Percentiles rank a stretch among this genome's conserved stretches.
Conservation (phyloP, 306 rosid species). For the Delonix regia region DNA sequence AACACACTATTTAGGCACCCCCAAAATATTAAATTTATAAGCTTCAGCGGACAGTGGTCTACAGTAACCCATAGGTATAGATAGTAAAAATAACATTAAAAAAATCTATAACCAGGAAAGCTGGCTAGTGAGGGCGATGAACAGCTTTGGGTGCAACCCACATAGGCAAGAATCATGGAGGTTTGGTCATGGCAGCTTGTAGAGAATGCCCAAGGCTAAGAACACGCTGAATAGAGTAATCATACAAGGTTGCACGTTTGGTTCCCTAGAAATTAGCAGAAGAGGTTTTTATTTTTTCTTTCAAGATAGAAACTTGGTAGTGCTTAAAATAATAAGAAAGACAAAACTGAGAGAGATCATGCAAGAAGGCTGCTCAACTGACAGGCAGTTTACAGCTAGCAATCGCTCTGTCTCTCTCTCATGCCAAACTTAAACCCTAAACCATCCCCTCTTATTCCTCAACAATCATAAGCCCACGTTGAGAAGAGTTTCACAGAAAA, state of each 20-base stretch:
- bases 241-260: constrained; percentile 80
- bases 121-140: neutral
- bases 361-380: constrained; percentile 95
- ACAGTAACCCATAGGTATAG: neutral
- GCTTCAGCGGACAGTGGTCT: constrained; percentile 11
- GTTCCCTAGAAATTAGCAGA: constrained; percentile 55
- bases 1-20: neutral
- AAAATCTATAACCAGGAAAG: neutral
- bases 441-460: constrained; percentile 44
- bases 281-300: neutral
- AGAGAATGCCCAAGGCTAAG: constrained; percentile 40
- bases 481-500: constrained; percentile 28
- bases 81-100: neutral
- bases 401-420: constrained; percentile 48
- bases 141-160: constrained; percentile 14
- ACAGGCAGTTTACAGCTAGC: constrained; percentile 96
- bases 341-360: constrained; percentile 60
- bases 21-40: neutral
- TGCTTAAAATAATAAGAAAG: constrained; percentile 5
- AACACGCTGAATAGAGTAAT: constrained; percentile 68
- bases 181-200: constrained; percentile 29
- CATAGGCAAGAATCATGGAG: constrained; percentile 50
- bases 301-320: neutral
- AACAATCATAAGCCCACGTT: constrained; percentile 56
- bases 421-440: constrained; percentile 60